Evolutionary conservation across 208 protist species (phyloP), one percentile per base, ranked within the genome.

Genomic region (Herpetomonas tarakana): DNA sequence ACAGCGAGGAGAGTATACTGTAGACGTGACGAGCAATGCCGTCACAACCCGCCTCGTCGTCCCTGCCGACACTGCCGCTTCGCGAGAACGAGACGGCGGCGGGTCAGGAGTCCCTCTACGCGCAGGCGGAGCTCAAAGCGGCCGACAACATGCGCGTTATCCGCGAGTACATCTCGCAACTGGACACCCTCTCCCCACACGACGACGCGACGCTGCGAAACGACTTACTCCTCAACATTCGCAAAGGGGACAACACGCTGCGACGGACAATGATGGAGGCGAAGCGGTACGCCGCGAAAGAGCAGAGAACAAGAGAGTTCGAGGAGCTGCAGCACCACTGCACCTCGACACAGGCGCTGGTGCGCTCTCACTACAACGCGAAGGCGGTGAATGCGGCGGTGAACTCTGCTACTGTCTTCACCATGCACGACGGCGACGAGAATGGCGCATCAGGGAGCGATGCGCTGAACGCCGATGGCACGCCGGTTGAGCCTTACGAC

Each of bases 281-380:
- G 7, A 67, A 68, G 19, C 71, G 62, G 18, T 38, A 62, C 11
- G 62, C 78, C n/a, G 49, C 71, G 31, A 29, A 64, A 63, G 76
- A 91, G 65, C 60, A 58, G 0, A 58, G 69, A 14, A 44, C 49
- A 27, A 51, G 44, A 18, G 63, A 76, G 21, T 83, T 70, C 61
- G 54, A 76, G 31, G 52, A 70, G 31, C 63, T 90, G 9, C 64
- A 60, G 19, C 26, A 19, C 27, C 68, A 82, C 28, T 64, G 58
- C 58, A 62, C 69, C n/a, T 52, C 29, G 1, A 90, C 73, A 26
- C 50, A 77, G 60, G 52, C 83, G 52, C 60, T 86, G n/a, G 65
- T 72, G 7, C 59, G 65, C 7, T 54, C 68, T 0, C 76, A 69
- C 61, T 84, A 25, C 61, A 65, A 29, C 35, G 67, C 27, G 30